Conservation (phyloP, 208 protist genomes). For the Leishmania braziliensis region DNA sequence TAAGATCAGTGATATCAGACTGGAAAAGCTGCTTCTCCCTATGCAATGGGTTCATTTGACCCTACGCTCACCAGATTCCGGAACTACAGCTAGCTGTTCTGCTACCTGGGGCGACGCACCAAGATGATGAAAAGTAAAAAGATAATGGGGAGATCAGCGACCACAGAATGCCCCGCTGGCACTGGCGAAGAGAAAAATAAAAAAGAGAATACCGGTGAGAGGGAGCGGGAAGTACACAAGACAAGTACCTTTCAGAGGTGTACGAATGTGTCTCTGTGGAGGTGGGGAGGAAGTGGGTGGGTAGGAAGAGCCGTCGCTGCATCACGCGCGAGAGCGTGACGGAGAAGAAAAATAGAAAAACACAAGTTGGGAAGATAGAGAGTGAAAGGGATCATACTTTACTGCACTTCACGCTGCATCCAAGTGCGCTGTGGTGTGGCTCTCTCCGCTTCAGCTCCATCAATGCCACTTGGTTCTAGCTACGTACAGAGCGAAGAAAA, state of each 20-base stretch:
- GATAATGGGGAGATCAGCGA: neutral
- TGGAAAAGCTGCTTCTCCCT: conserved; percentile 9
- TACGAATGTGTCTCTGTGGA: neutral
- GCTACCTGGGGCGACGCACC: neutral
- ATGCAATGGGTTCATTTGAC: neutral
- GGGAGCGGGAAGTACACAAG: neutral
- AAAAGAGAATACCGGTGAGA: neutral
- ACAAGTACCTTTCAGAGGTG: neutral
- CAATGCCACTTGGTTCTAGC: neutral
- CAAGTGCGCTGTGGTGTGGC: neutral
- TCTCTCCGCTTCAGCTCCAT: neutral
- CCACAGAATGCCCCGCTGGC: neutral
- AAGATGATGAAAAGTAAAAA: neutral
- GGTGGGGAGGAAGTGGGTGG: neutral
- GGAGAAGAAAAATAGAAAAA: neutral
- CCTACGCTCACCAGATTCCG: neutral
- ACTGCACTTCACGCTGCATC: neutral
- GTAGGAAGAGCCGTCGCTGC: neutral
- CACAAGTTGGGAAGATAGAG: neutral
- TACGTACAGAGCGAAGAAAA: neutral
- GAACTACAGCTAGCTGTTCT: neutral
- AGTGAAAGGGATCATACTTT: neutral
- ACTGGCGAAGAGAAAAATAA: neutral
- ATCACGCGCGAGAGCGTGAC: neutral
- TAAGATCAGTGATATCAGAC: conserved; percentile 11